Evolutionary conservation across 768 basidiomycete genomes (phyloP), one percentile per base, ranked within the genome.

Genomic region (Amanita thiersii): DNA sequence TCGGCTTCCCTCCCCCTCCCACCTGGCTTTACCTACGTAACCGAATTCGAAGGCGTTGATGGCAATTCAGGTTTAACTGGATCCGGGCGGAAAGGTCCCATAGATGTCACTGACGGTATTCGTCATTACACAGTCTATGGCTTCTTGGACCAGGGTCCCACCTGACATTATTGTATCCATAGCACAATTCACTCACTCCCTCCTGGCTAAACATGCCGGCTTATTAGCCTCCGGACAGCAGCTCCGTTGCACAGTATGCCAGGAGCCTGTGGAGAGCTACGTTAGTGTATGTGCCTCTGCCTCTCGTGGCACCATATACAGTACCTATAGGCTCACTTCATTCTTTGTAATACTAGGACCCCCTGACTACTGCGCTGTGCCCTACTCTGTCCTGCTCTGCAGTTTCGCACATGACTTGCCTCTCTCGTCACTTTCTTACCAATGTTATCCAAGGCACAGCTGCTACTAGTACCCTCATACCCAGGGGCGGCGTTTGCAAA

Each of bases 41-140:
- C 70, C 7, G 82, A 86, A 53, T 53, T 81, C 7, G 82, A 84
- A 57, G 82, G 82, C 21, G 79, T 84, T 0, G 77, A 83, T 53
- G 82, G 80, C 2, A 77, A 76, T 45, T 74, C 74, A 17, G 76
- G 73, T 0, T 56, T 64, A 15, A 34, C 40, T 0, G 79, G 79
- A 5, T 69, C 75, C 12, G 79, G 80, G 12, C 62, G 81, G 37
- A 52, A 47, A 21, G 75, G 68, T 3, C 73, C 81, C 1, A 73
- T 86, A 35, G 62, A 63, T 33, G 69, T 79, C 21, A 71, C 67
- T 15, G 82, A 84, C 50, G 66, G 81, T 81, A 43, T 37, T 59
- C 54, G 9, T 17, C 19, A 19, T 41, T 37, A 26, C 18, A 19
- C 26, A 7, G 7, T 28, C n/a, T 7, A 23, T 44, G 21, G 19